Evolutionary conservation across 2,329 filamentous ascomycete genomes (phyloP), one percentile per base, ranked within the genome.

Genomic region (Pseudocercospora fijiensis): DNA sequence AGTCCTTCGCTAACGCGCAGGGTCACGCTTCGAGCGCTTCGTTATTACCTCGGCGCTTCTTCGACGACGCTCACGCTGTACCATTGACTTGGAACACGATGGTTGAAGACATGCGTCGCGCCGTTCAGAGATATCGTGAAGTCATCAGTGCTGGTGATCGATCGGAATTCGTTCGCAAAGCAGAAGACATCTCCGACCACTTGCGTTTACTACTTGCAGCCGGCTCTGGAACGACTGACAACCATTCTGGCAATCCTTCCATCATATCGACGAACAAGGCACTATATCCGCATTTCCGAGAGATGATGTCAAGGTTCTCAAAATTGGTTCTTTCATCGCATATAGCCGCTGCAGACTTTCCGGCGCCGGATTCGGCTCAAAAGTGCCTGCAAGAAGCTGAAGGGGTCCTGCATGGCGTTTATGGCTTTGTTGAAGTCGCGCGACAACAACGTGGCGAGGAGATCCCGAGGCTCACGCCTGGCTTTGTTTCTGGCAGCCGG

Each of bases 301-400:
- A 98, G 75, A 98, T 98, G 88, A 99, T 99, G 95, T 98, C 95
- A 51, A 93, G 96, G 72, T 99, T 99, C 77, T 98, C 95, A n/a
- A 99, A 99, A 77, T 84, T 99, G 9, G 95, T 99, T 51, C 88
- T 99, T 56, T 99, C 95, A 2, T 98, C 95, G 13, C 95, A 99
- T 75, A 97, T 99, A 75, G 95, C 95, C 43, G 92, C 94, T 5
- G 91, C 94, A 33, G 95, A 99, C 79, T 98, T 92, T 87, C 93
- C 94, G 8, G 92, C 94, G 60, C 88, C 91, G 16, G 95, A 99
- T 77, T 96, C 94, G 0, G 90, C 94, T 65, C 89, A 95, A 60
- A 99, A 99, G 76, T 99, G 95, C 74, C 79, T 98, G 69, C 92
- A 96, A 75, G 95, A 99, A 80, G 95, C 95, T n/a, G 95, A 99